Conservation (phyloP, 2,329 filamentous ascomycete species). For the Colletotrichum zoysiae region DNA sequence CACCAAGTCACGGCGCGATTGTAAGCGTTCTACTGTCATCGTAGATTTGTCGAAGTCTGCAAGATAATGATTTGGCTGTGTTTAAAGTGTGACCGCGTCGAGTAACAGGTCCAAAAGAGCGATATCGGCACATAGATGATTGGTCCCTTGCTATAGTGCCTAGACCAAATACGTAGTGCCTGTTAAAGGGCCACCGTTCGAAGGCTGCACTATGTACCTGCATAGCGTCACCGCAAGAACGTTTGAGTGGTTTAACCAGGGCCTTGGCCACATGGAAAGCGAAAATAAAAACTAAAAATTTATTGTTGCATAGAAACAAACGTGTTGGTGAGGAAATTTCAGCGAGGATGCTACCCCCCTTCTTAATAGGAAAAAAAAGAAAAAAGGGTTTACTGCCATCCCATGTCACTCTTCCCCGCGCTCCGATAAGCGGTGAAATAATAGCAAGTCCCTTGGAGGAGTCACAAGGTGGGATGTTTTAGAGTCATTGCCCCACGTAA, state of each 20-base stretch:
- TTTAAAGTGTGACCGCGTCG: not conserved
- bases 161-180: not conserved
- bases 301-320: not conserved
- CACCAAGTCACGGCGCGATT: slow-evolving; percentile 9
- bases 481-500: slow-evolving; percentile 38
- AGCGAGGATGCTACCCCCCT: not conserved
- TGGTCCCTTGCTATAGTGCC: not conserved
- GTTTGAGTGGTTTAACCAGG: slow-evolving; percentile 2
- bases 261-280: not conserved
- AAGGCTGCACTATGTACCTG: slow-evolving; percentile 30
- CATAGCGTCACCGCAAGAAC: slow-evolving; percentile 9
- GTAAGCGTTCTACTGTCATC: not conserved
- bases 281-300: not conserved
- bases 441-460: slow-evolving; percentile 7
- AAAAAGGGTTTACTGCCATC: slow-evolving; percentile 26
- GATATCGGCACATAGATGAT: not conserved
- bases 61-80: not conserved
- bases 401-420: slow-evolving; percentile 35
- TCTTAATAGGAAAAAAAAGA: too few species aligned
- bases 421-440: slow-evolving; percentile 38
- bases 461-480: slow-evolving; percentile 39
- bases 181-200: not conserved
- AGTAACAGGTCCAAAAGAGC: not conserved
- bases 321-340: not conserved
- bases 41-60: not conserved